phyloP scores from a whole-genome alignment of 2,329 filamentous ascomycete species.

The Juglanconis oblonga region DNA sequence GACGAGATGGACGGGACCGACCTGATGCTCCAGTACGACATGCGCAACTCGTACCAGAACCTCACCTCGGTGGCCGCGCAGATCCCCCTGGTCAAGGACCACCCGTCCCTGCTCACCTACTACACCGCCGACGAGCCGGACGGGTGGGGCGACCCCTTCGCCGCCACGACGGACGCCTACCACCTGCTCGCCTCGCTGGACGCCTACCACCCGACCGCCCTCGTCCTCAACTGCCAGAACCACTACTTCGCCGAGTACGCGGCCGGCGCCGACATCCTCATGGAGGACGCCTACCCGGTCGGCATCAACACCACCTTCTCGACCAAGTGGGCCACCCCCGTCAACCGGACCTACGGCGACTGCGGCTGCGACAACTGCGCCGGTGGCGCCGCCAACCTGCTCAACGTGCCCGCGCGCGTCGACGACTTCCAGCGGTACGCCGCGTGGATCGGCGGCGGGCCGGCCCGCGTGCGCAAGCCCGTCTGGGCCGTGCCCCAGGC shows the following conservation, averaged over 20 bases:
- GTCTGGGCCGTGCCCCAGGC: conserved; percentile 45
- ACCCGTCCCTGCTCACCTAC: conserved; percentile 40
- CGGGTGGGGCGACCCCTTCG: conserved; percentile 52
- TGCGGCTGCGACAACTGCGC: conserved; percentile 62
- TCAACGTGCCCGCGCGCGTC: conserved; percentile 45
- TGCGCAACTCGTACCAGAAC: conserved; percentile 44
- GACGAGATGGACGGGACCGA: conserved; percentile 33
- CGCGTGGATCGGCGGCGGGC: conserved; percentile 40
- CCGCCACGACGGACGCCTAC: conserved; percentile 40
- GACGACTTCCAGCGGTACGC: conserved; percentile 38
- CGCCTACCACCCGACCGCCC: conserved; percentile 58
- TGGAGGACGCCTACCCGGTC: conserved; percentile 60
- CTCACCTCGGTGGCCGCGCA: conserved; percentile 36
- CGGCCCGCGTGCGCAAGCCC: conserved; percentile 43
- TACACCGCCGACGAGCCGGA: conserved; percentile 52
- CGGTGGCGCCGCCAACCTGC: conserved; percentile 36
- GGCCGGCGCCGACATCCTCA: conserved; percentile 54
- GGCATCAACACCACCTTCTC: conserved; percentile 53
- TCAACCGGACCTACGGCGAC: conserved; percentile 58
- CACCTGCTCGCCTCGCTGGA: conserved; percentile 47
- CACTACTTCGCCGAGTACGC: conserved; percentile 58
- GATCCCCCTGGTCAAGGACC: conserved; percentile 37
- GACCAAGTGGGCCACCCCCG: conserved; percentile 50
- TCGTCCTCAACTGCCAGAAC: conserved; percentile 60
- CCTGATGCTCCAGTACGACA: conserved; percentile 43